Conservation (phyloP, 1,284 basidiomycete genomes). For the Coniophora puteana region DNA sequence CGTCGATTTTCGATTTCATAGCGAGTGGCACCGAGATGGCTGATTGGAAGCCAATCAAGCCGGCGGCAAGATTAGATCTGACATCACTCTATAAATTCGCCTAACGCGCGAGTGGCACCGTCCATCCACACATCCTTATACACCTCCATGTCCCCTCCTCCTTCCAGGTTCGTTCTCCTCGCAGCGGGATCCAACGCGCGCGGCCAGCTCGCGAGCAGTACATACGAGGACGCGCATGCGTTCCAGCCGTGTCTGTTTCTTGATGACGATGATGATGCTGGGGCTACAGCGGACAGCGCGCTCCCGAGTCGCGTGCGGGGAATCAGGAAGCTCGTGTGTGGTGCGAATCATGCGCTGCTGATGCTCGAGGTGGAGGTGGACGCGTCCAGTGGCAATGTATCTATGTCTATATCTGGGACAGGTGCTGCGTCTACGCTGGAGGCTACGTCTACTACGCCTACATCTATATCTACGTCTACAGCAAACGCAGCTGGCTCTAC, state of each 20-base stretch:
- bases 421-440: too few relatives aligned
- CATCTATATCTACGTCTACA: too few relatives aligned
- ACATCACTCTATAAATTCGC: too few relatives aligned
- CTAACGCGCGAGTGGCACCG: too few relatives aligned
- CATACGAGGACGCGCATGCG: constrained; percentile 20
- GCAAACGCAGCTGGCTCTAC: too few relatives aligned
- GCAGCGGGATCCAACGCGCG: constrained; percentile 29
- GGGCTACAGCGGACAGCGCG: constrained; percentile 4
- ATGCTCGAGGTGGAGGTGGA: constrained; percentile 16
- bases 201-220: constrained; percentile 27
- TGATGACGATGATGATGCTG: too few relatives aligned
- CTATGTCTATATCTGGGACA: too few relatives aligned
- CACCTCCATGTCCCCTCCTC: background rate
- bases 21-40: background rate
- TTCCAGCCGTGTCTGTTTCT: constrained; percentile 26
- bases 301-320: constrained; percentile 10
- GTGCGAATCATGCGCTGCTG: constrained; percentile 29
- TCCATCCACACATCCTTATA: too few relatives aligned
- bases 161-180: constrained; percentile 16
- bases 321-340: constrained; percentile 22
- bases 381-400: too few relatives aligned
- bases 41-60: too few relatives aligned
- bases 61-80: too few relatives aligned
- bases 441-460: too few relatives aligned
- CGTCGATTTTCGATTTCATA: background rate